Evolutionary conservation across 305 asterid genomes (phyloP), one percentile per base, ranked within the genome.

Genomic region (Striga hermonthica): DNA sequence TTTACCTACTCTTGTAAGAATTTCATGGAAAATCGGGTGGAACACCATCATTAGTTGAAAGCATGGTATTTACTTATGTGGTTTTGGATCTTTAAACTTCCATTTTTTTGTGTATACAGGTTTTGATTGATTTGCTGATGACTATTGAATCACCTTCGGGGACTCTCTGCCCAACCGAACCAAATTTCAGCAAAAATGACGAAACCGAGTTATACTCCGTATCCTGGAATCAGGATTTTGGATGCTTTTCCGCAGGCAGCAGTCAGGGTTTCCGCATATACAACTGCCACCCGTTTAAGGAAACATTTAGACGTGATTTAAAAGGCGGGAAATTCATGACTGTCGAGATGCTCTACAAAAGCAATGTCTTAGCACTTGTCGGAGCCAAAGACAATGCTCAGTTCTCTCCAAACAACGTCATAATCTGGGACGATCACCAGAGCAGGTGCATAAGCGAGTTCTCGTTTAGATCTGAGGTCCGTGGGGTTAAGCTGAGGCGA

Each of bases 391-490:
- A 31, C 3, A 12, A 49, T 14, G 7, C 56, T 28, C 22, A 14
- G 8, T 12, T n/a, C 28, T 2, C 28, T 9, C 6, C 12, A 14
- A 54, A 54, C 11, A 54, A 10, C 39, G 59, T 54, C 13, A 11
- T 54, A 22, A 54, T 54, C 39, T 54, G 59, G 59, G 59, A 54
- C 7, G 59, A 54, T 6, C 59, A 54, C 31, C 59, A 54, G 12
- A 54, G 59, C 39, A 6, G 59, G 39, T 7, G 13, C 13, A 11
- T 54, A 3, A 38, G 59, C 13, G 59, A 54, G 39, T 54, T 54
- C 3, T 22, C 59, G 7, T 54, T 22, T 22, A 22, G 59, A 34
- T 22, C 59, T 0, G 59, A 54, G 38, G 59, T 54, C 6, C 59
- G 59, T 54, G 59, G 8, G 39, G 59, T 54, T 10, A 54, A n/a